phyloP scores from a whole-genome alignment of 2,329 filamentous ascomycete species.

The Coleophoma cylindrospora region DNA sequence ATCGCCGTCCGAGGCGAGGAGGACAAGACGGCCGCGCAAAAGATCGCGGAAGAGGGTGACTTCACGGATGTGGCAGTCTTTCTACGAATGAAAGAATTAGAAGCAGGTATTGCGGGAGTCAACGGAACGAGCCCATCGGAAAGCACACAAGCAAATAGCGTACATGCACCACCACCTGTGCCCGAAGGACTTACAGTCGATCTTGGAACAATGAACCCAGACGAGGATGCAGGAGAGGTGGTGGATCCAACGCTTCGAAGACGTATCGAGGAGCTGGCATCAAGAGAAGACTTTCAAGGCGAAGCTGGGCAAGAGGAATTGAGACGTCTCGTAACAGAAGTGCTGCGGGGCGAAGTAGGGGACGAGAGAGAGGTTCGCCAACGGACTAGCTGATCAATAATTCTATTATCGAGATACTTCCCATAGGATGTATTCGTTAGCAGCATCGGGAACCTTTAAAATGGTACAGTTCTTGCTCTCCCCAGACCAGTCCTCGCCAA shows the following conservation, averaged over 20 bases:
- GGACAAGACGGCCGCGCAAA: slow-evolving; percentile 75
- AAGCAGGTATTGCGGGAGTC: slow-evolving; percentile 25
- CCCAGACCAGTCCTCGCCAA: slow-evolving; percentile 39
- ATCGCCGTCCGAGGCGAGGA: slow-evolving; percentile 62
- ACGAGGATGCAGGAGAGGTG: slow-evolving; percentile 56
- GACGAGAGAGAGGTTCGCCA: slow-evolving; percentile 61
- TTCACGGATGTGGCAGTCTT: slow-evolving; percentile 73
- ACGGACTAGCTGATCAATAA: slow-evolving; percentile 46
- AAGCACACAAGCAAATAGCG: slow-evolving; percentile 13
- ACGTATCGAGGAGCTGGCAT: slow-evolving; percentile 84
- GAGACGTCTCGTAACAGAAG: slow-evolving; percentile 74
- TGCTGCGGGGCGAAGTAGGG: slow-evolving; percentile 63
- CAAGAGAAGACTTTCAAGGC: slow-evolving; percentile 76
- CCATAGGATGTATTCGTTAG: slow-evolving; percentile 56
- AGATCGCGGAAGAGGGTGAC: slow-evolving; percentile 73
- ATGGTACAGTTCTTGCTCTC: slow-evolving; percentile 46
- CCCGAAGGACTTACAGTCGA: slow-evolving; percentile 76
- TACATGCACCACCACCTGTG: slow-evolving; percentile 49
- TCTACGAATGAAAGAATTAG: slow-evolving; percentile 38
- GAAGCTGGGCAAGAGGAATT: slow-evolving; percentile 76
- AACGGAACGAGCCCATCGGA: slow-evolving; percentile 22
- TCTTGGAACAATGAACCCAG: slow-evolving; percentile 67
- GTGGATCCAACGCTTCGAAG: slow-evolving; percentile 79
- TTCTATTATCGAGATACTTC: slow-evolving; percentile 33
- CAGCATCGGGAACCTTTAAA: slow-evolving; percentile 42